These are phyloP conservation scores for Moringa oleifera DNA, from an alignment of 345 rosid genomes.

Conservation along the genomic window DNA sequence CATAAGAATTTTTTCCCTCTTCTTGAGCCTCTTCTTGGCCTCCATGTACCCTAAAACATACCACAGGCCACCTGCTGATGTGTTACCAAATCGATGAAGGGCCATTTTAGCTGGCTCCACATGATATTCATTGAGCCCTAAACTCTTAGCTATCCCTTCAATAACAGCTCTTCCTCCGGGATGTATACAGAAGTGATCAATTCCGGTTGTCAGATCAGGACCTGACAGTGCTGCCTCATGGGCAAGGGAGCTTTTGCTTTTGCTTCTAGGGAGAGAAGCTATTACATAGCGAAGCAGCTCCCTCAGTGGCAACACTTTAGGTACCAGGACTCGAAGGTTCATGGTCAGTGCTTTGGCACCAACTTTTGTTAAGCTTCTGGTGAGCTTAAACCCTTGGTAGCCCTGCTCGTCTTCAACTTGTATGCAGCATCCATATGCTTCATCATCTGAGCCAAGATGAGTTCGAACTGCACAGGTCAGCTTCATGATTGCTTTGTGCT, in stretches of 20 bases:
- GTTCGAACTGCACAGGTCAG: conserved; percentile 39
- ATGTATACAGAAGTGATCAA: conserved; percentile 40
- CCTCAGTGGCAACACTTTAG: conserved; percentile 46
- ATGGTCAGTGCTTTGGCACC: conserved; percentile 35
- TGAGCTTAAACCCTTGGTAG: conserved; percentile 27
- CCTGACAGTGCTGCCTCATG: conserved; percentile 12
- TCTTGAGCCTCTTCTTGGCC: conserved; percentile 50
- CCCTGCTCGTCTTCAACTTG: conserved; percentile 29
- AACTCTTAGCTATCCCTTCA: conserved; percentile 54
- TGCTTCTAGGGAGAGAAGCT: conserved; percentile 12
- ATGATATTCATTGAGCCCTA: conserved; percentile 49
- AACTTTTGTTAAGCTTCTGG: conserved; percentile 22
- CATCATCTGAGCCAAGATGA: conserved; percentile 50
- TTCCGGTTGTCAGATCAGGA: conserved; percentile 24
- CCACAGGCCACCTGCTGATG: conserved; percentile 81
- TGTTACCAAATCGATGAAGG: conserved; percentile 72
- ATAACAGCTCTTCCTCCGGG: conserved; percentile 72
- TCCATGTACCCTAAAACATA: conserved; percentile 71
- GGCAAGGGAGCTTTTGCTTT: no score
- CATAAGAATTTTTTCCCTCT: conserved; percentile 43
- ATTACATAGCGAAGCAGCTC: conserved; percentile 23
- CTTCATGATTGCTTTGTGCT: conserved; percentile 43
- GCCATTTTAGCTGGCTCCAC: conserved; percentile 83
- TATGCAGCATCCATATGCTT: conserved; percentile 56
- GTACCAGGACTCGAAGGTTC: conserved; percentile 51